Base-by-base conservation (phyloP, 768 basidiomycete species). In the Kondoa malvinella region DNA sequence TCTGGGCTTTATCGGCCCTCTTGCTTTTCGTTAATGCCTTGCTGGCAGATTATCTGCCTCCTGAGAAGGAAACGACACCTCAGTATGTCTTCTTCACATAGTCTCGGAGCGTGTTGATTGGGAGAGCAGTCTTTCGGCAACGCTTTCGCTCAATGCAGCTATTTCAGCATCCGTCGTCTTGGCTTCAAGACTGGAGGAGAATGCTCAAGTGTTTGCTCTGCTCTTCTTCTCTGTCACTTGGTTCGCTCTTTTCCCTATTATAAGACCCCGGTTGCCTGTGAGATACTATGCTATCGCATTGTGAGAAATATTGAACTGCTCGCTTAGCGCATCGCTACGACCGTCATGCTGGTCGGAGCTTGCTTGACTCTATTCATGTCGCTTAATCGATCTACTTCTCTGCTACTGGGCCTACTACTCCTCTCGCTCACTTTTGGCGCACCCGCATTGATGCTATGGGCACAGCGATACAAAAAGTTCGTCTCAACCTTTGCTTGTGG, bases 11-110 rank as follows among this genome's bases (percentile, higher is more conserved):
- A 67, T 72, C 68, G 2, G 81, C 81, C 64, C 82, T 97, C 57
- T 89, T 96, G 77, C 79, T 84, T 65, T 79, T 95, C 50, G 90
- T 92, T 75, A 33, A 58, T 27, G 59, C 21, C 56, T 30, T 30
- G 57, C 26, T 61, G 26, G 30, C 50, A 26, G 30, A 31, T 34
- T 34, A 32, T 26, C 4, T 27, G 4, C 34, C 15, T 3, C 65
- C 27, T 56, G 1, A 8, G 29, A 64, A 21, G 30, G 25, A 66
- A 3, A 21, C 21, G 26, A 16, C 15, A 4, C n/a, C n/a, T n/a
- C 40, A n/a, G 21, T 15, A 32, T 26, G 65, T 15, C n/a, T 14
- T n/a, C 21, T 4, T 15, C 3, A 2, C 56, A 29, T 16, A n/a
- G 25, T 57, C 2, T 50, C 60, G 27, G 27, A 60, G 58, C 30